phyloP scores from a whole-genome alignment of 345 rosid species.

The Camelina sativa region DNA sequence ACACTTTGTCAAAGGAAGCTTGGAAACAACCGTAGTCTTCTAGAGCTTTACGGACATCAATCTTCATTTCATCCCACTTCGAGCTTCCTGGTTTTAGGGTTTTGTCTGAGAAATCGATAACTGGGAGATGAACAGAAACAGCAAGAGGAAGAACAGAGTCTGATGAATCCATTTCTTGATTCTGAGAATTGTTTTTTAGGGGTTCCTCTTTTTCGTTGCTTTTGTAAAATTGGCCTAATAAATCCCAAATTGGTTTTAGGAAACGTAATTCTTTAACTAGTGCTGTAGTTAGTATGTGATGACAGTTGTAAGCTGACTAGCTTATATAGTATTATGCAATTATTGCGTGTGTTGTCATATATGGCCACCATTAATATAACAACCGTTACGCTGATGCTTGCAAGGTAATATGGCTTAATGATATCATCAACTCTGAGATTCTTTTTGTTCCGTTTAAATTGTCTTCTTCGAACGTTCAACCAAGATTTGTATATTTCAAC shows the following conservation, averaged over 20 bases:
- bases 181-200: background rate
- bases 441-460: no score
- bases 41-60: conserved; percentile 41
- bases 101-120: conserved; percentile 27
- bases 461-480: no score
- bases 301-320: background rate
- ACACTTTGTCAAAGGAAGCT: conserved; percentile 31
- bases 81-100: conserved; percentile 41
- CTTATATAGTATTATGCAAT: background rate
- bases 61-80: conserved; percentile 34
- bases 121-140: conserved; percentile 13
- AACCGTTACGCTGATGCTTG: no score
- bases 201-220: background rate
- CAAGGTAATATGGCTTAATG: no score
- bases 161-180: conserved; percentile 37
- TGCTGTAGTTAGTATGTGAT: background rate
- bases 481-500: no score
- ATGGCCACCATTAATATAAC: no score
- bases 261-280: background rate
- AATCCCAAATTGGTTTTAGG: background rate
- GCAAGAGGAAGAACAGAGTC: conserved; percentile 24
- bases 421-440: no score
- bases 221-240: no score
- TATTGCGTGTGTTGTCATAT: no score
- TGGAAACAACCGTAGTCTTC: conserved; percentile 42